These are phyloP conservation scores for Fusarium sacchari DNA, from an alignment of 2,329 filamentous ascomycete species.

Conservation along the genomic window DNA sequence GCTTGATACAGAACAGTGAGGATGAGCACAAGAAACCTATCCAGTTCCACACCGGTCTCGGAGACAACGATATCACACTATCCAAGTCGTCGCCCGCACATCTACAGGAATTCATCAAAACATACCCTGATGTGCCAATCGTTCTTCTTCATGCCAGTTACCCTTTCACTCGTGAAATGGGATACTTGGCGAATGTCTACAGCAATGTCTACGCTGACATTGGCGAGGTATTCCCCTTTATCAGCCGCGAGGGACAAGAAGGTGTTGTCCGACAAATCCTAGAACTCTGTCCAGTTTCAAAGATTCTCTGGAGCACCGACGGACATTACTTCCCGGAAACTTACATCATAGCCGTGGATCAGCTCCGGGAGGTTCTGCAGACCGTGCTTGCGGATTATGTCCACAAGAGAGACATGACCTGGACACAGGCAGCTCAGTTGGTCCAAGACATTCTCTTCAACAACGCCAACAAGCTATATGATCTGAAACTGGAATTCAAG, in stretches of 20 bases:
- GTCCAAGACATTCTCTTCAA: constrained; percentile 77
- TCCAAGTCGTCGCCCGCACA: constrained; percentile 77
- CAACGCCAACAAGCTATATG: constrained; percentile 81
- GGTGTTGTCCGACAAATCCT: constrained; percentile 75
- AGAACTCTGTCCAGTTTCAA: constrained; percentile 78
- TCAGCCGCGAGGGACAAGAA: constrained; percentile 81
- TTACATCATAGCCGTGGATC: constrained; percentile 76
- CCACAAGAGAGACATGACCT: constrained; percentile 67
- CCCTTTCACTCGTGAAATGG: constrained; percentile 81
- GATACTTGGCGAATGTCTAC: constrained; percentile 81
- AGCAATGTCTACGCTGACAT: constrained; percentile 85
- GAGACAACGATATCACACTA: constrained; percentile 81
- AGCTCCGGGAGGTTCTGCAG: constrained; percentile 76
- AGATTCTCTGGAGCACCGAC: constrained; percentile 83
- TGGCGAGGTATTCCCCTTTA: constrained; percentile 82
- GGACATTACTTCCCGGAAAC: constrained; percentile 84
- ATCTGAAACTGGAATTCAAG: constrained; percentile 61
- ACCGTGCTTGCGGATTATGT: constrained; percentile 75
- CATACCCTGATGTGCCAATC: constrained; percentile 75
- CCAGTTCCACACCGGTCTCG: constrained; percentile 85
- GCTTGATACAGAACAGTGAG: constrained; percentile 61
- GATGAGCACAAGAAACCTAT: constrained; percentile 71
- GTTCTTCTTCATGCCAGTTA: constrained; percentile 85
- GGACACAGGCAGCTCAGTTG: constrained; percentile 69
- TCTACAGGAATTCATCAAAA: constrained; percentile 76